Base-by-base conservation (phyloP, 2,329 filamentous ascomycete species). In the Mycogone perniciosa region DNA sequence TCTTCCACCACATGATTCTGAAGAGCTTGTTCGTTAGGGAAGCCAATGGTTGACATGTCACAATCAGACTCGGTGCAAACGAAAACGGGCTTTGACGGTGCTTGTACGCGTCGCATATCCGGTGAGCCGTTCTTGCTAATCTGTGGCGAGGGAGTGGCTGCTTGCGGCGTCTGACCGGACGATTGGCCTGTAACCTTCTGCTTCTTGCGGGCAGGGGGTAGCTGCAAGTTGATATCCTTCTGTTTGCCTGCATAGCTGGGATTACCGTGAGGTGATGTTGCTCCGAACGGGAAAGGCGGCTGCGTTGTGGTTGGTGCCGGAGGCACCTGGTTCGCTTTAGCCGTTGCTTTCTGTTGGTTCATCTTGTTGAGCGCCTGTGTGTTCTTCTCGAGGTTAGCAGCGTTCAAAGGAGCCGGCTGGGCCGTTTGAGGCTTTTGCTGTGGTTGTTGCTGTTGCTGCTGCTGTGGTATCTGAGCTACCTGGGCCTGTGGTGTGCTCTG, bases 161-260 rank as follows among this genome's bases (percentile, higher is more conserved):
- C 69, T 51, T 70, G 68, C 2, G 67, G 66, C 4, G 71, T 64
- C 42, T 72, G 67, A 34, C 64, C 67, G 31, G 71, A 69, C 34
- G 63, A 69, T 41, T 64, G 59, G 11, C 60, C 64, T 6, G 66
- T 70, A 1, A 72, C 72, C 69, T 79, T 84, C 51, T 61, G 59
- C 68, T 77, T 82, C 67, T 78, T 82, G 65, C 84, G 83, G 10
- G 73, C 67, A 4, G 76, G 69, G 5, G 81, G 82, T 26, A 83
- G 67, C 46, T 78, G 74, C 35, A 85, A 67, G 47, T 78, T 76
- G 34, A 80, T 79, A 31, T 83, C 65, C 46, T 74, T 69, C 2
- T 75, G 69, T 61, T 73, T 76, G 61, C 67, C 71, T 42, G 76
- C 74, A 55, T 82, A 82, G 6, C 70, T 72, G 2, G 81, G 81